Percentiles rank a stretch among this genome's conserved stretches.
Evolutionary conservation across 1,284 basidiomycete species (phyloP).

Genomic region (Malassezia globosa): DNA sequence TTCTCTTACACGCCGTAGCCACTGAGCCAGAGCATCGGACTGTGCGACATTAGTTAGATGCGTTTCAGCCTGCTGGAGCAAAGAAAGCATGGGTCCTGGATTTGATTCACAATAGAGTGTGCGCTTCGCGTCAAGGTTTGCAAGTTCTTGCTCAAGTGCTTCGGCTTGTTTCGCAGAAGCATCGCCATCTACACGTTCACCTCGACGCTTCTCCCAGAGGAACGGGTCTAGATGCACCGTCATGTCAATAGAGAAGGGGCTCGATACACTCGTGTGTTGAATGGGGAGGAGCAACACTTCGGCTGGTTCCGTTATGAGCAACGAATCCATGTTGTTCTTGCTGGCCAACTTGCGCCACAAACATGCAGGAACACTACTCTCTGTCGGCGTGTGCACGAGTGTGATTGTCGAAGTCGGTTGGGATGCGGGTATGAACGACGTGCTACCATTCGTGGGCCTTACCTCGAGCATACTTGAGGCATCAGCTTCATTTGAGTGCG

Average conservation of each 20-base stretch:
- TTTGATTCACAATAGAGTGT: not conserved
- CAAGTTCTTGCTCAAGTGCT: not conserved
- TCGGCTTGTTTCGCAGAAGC: too few species aligned
- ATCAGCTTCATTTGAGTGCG: too few species aligned
- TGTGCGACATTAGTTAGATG: not conserved
- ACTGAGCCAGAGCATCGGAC: not conserved
- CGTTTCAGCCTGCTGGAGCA: not conserved
- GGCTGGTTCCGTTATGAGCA: constrained; percentile 13
- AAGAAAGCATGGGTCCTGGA: not conserved
- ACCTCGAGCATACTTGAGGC: not conserved
- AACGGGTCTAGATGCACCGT: constrained; percentile 8
- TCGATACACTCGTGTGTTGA: not conserved
- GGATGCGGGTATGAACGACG: too few species aligned
- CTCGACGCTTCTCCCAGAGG: constrained; percentile 7
- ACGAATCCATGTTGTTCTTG: constrained; percentile 4
- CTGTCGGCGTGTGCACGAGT: constrained; percentile 6
- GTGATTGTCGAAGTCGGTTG: constrained; percentile 11
- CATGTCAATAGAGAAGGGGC: constrained; percentile 8
- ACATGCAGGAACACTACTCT: constrained; percentile 2
- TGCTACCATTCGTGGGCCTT: not conserved
- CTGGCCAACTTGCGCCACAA: constrained; percentile 5
- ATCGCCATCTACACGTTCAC: constrained; percentile 6
- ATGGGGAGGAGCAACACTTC: constrained; percentile 8
- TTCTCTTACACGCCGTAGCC: not conserved
- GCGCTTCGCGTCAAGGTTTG: not conserved